These are phyloP conservation scores for Tylopilus plumbeoviolaceoides DNA, from an alignment of 768 basidiomycete genomes.

Conservation along the genomic window DNA sequence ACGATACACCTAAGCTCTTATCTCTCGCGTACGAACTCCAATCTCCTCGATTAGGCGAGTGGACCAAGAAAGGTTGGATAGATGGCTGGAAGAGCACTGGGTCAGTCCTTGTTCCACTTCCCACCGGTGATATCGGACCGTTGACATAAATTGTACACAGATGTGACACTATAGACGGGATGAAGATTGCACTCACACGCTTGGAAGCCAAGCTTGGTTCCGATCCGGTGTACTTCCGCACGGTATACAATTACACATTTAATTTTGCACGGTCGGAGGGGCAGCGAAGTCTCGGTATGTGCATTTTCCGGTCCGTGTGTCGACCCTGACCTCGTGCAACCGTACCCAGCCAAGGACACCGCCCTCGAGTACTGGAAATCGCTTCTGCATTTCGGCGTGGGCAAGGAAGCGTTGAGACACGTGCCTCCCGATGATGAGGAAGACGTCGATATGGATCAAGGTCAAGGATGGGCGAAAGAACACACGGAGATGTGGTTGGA, in stretches of 20 bases:
- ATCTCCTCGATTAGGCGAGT: constrained; percentile 68
- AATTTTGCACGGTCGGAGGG: constrained; percentile 73
- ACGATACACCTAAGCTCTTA: constrained; percentile 73
- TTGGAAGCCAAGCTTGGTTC: constrained; percentile 58
- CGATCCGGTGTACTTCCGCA: constrained; percentile 66
- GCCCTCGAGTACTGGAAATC: constrained; percentile 76
- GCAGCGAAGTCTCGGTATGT: constrained; percentile 74
- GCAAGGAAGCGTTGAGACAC: constrained; percentile 59
- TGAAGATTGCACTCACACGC: constrained; percentile 52
- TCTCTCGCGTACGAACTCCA: constrained; percentile 79
- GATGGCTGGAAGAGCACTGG: constrained; percentile 77
- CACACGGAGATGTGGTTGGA: constrained; percentile 75
- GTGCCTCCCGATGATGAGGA: constrained; percentile 40
- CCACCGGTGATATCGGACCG: constrained; percentile 2
- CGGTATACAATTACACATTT: constrained; percentile 79
- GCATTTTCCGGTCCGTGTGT: background rate
- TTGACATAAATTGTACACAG: constrained; percentile 33
- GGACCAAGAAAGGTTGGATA: constrained; percentile 67
- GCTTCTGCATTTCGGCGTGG: constrained; percentile 69
- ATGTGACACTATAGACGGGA: constrained; percentile 58
- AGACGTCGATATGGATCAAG: constrained; percentile 39
- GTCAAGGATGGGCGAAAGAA: constrained; percentile 58
- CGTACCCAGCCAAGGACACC: constrained; percentile 52
- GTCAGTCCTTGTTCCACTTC: constrained; percentile 37
- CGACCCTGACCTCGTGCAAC: constrained; percentile 1